Conservation (phyloP, 2,329 filamentous ascomycete genomes). For the Paramyrothecium roridum region DNA sequence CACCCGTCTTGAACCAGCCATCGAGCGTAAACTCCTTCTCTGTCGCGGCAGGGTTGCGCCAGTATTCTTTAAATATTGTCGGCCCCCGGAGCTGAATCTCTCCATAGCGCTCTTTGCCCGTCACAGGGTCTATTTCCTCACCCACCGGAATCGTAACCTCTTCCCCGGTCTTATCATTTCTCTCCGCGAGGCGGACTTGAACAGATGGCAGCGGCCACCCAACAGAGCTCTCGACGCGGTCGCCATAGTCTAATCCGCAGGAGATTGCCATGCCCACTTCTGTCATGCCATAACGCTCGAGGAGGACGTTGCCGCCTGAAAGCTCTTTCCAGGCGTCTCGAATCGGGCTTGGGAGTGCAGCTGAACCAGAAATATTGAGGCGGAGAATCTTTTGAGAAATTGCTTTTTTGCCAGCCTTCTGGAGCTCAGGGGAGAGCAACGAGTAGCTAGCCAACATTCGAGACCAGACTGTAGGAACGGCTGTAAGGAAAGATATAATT, state of each 20-base stretch:
- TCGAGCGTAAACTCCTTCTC: slow-evolving; percentile 71
- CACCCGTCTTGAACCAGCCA: slow-evolving; percentile 93
- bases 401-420: slow-evolving; percentile 65
- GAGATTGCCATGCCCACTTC: slow-evolving; percentile 97
- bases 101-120: slow-evolving; percentile 66
- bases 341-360: slow-evolving; percentile 84
- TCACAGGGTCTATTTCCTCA: slow-evolving; percentile 52
- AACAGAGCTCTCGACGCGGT: slow-evolving; percentile 87
- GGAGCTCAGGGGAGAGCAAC: slow-evolving; percentile 54
- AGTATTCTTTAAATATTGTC: slow-evolving; percentile 93
- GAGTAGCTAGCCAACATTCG: slow-evolving; percentile 73
- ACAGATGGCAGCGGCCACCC: slow-evolving; percentile 92
- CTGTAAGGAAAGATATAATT: slow-evolving; percentile 96
- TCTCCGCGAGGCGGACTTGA: slow-evolving; percentile 80
- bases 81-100: slow-evolving; percentile 93
- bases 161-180: slow-evolving; percentile 71
- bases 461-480: slow-evolving; percentile 92
- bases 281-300: slow-evolving; percentile 98
- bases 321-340: slow-evolving; percentile 81
- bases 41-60: slow-evolving; percentile 81
- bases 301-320: slow-evolving; percentile 78
- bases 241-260: slow-evolving; percentile 72
- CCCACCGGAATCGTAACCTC: slow-evolving; percentile 63
- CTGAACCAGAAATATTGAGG: slow-evolving; percentile 90
- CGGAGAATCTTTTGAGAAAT: slow-evolving; percentile 75